Evolutionary conservation across 2,329 filamentous ascomycete species (phyloP).

Genomic region (Aaosphaeria pasadenensis): DNA sequence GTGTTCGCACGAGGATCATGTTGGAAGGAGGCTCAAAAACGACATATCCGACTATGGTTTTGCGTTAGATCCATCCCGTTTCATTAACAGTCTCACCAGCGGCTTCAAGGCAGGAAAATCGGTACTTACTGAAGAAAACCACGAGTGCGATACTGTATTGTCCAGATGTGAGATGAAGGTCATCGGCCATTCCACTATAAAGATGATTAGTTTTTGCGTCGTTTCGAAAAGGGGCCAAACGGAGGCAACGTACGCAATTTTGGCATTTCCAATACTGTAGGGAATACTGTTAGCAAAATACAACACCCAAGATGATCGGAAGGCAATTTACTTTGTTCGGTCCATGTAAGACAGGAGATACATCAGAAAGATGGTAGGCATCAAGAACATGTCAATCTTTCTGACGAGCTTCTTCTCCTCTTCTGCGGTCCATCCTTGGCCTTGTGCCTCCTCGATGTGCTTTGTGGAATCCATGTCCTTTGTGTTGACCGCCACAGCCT

Average conservation of each 20-base stretch:
- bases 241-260: constrained; percentile 34
- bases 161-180: constrained; percentile 46
- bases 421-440: constrained; percentile 46
- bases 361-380: constrained; percentile 51
- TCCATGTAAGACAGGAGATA: constrained; percentile 50
- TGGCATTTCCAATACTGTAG: constrained; percentile 49
- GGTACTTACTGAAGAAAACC: constrained; percentile 53
- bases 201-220: no score
- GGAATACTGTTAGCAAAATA: neutral
- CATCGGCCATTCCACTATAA: constrained; percentile 43
- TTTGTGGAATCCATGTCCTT: constrained; percentile 39
- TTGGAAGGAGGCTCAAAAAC: constrained; percentile 55
- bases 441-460: constrained; percentile 43
- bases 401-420: constrained; percentile 48
- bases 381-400: constrained; percentile 48
- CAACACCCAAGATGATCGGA: neutral
- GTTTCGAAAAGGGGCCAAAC: no score
- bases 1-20: constrained; percentile 49
- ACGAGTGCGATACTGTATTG: constrained; percentile 52
- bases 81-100: no score
- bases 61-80: no score
- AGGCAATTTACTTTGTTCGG: constrained; percentile 30
- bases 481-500: constrained; percentile 11
- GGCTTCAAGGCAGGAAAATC: no score
- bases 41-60: constrained; percentile 41